Base-by-base conservation (phyloP, 345 rosid genomes). In the Physaria fendleri region DNA sequence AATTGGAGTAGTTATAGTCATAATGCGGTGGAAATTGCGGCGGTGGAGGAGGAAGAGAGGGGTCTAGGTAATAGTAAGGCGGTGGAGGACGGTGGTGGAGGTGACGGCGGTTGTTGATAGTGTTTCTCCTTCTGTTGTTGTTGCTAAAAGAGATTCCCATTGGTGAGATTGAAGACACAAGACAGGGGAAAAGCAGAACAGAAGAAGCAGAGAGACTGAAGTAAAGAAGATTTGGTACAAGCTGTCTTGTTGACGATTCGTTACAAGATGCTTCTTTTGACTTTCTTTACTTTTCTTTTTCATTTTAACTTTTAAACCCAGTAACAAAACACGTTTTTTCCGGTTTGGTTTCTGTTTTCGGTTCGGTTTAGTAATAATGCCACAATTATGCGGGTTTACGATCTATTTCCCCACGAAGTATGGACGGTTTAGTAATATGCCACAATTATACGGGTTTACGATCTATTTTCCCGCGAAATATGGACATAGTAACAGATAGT, bases 131-230 rank as follows among this genome's bases (percentile, higher is more conserved):
- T 49, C 94, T 56, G 71, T 56, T 84, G 71, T 46, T 84, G 73
- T 76, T 81, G 74, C 54, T 68, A 51, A 77, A 81, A 51, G 95
- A 83, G 76, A 83, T 72, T 10, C 97, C 94, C 97, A 83, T 90
- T 46, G 60, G 39, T 32, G 56, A 16, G 39, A 37, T 12, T 25
- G 32, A 33, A 43, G 54, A 64, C 54, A 64, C 37, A 50, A 59
- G 59, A 49, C 49, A 21, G 40, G n/a, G n/a, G n/a, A n/a, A 46
- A 57, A 59, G 61, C 54, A 42, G 16, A 37, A 60, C 23, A 52
- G 45, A 41, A 56, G 47, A 20, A 55, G 60, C 45, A 37, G 33
- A 54, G 14, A 23, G 46, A 64, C 46, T 25, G 69, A 43, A 28
- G 59, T 39, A 35, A 13, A 53, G 43, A 69, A 59, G 50, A 33